Base-by-base conservation (phyloP, 2,329 filamentous ascomycete species). In the Alternaria gaisen region DNA sequence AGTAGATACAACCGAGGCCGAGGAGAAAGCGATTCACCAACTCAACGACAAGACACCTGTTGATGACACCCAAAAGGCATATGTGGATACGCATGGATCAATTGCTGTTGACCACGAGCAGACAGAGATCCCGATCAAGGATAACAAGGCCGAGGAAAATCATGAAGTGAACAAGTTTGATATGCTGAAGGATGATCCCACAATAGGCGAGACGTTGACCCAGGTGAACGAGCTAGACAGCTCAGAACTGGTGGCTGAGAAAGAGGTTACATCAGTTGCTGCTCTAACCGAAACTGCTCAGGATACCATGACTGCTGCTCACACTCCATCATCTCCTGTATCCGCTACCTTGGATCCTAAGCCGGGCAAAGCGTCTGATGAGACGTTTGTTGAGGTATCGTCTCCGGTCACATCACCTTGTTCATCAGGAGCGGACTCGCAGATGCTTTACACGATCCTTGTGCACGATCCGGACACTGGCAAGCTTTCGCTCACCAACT, bases 381-480 rank as follows among this genome's bases (percentile, higher is more conserved):
- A 57, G 5, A 7, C 44, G 12, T 10, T 30, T n/a, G 20, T 12
- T 9, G 41, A 48, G 12, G 24, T 9, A 22, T 6, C 34, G 18
- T 3, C 36, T 9, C 43, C 20, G 42, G 12, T 22, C 5, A 34
- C 26, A 36, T 40, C 52, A 16, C 24, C 38, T 4, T 28, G 14
- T 18, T 16, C 20, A 3, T 26, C 53, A 24, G 22, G 8, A 9
- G 1, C 43, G 12, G 18, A 58, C 30, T 52, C 65, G 18, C 58
- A 42, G 20, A 68, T 62, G 34, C 48, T 64, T 34, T 74, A 73
- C 50, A 74, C 67, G 5, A 72, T 75, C 24, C 63, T 74, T 0
- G 61, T 73, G 24, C 72, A 75, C 52, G 66, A 78, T 38, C 54
- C 73, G 5, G 56, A 69, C 34, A 71, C 66, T 8, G 69, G 74